Base-by-base conservation (phyloP, 2,329 filamentous ascomycete species). In the Calonectria ilicicola region DNA sequence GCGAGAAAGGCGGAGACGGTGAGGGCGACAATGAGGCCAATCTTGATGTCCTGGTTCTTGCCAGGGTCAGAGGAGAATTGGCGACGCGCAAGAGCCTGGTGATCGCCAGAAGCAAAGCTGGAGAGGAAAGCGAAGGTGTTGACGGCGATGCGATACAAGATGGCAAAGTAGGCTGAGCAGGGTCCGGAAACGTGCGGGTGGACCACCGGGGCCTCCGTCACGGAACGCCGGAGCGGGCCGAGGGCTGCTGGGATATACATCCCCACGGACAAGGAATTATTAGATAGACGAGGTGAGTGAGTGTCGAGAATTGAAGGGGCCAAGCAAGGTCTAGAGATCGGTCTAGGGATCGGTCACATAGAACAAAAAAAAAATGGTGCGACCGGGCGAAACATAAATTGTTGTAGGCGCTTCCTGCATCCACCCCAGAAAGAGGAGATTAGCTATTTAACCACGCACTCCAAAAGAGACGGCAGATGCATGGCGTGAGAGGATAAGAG, bases 1-100 rank as follows among this genome's bases (percentile, higher is more conserved):
- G 82, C 77, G 68, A 88, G 67, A 69, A 87, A 87, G 23, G 83
- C 76, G 29, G 82, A 82, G 23, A 87, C 78, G 5, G 85, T 78
- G 47, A 88, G 78, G 70, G 84, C 86, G 53, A 88, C 83, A 4
- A 85, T 81, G 70, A 86, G 80, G 67, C 86, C 86, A 67, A 87
- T 87, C 40, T 83, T 85, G 65, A 82, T 80, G 75, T 87, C 85
- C 40, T 81, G 83, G 46, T 84, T 82, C 19, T 82, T 76, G 56
- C 75, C 65, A 6, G 78, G 74, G 51, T 78, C 77, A 40, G 73
- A 72, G 40, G 80, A 80, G 68, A 80, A 79, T 63, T 82, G 81
- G 19, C 80, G 77, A 60, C 73, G 74, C n/a, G 60, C 29, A 29
- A 78, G 40, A 10, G 17, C 10, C 4, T 26, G 23, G 23, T 32